Conservation (phyloP, 495 filamentous ascomycete species). For the Penicillium angulare region DNA sequence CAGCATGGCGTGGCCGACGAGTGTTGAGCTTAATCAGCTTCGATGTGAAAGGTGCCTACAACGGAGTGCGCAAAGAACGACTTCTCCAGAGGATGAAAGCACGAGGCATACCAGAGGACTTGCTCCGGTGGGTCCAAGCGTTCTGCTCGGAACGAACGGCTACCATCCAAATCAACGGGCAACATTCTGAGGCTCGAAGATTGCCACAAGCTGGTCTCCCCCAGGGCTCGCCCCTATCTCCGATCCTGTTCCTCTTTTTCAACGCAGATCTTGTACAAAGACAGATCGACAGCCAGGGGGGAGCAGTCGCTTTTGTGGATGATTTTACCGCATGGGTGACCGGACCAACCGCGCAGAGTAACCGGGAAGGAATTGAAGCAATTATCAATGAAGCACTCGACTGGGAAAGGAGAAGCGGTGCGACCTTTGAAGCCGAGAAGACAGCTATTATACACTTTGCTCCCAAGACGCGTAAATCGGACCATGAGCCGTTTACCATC, state of each 20-base stretch:
- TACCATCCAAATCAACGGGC: slow-evolving; percentile 18
- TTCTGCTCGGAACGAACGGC: slow-evolving; percentile 26
- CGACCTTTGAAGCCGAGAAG: slow-evolving; percentile 27
- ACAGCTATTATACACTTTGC: slow-evolving; percentile 15
- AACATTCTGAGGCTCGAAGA: too few species aligned
- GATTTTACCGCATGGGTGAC: slow-evolving; percentile 22
- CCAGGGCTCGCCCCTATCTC: slow-evolving; percentile 32
- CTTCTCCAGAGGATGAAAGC: slow-evolving; percentile 31
- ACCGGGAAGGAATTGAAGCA: slow-evolving; percentile 20
- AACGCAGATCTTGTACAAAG: slow-evolving; percentile 27
- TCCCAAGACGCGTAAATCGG: slow-evolving; percentile 17
- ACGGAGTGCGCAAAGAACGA: slow-evolving; percentile 33
- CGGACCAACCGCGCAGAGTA: slow-evolving; percentile 14
- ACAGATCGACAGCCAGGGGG: slow-evolving; percentile 19
- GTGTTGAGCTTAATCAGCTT: slow-evolving; percentile 36
- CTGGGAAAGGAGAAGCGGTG: slow-evolving; percentile 24
- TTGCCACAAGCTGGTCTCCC: too few species aligned
- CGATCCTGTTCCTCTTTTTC: slow-evolving; percentile 32
- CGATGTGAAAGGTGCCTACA: slow-evolving; percentile 44
- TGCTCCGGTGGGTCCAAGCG: slow-evolving; percentile 31
- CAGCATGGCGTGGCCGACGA: slow-evolving; percentile 15
- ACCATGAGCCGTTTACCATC: slow-evolving; percentile 22
- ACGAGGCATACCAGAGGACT: slow-evolving; percentile 26
- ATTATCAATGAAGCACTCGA: slow-evolving; percentile 22
- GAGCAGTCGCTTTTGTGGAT: slow-evolving; percentile 22